A percentile compares a stretch with the other conserved stretches of the same genome.
phyloP scores from a whole-genome alignment of 2,329 filamentous ascomycete genomes.

The Rutstroemia sp. region DNA sequence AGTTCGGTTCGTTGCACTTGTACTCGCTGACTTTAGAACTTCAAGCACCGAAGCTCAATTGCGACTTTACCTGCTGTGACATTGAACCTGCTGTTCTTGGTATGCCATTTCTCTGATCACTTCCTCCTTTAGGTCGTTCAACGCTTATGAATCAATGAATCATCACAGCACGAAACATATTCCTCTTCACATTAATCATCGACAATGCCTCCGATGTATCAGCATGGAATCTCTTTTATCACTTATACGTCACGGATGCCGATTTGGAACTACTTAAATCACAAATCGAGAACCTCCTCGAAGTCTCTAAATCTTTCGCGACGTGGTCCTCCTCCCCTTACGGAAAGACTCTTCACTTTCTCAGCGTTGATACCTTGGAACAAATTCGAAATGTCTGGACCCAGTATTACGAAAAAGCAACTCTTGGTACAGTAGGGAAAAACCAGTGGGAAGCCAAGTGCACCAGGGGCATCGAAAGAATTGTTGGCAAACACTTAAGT shows the following conservation, averaged over 20 bases:
- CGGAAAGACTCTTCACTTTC: not conserved
- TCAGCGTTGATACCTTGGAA: constrained; percentile 1
- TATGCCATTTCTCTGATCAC: not conserved
- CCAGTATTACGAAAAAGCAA: not conserved
- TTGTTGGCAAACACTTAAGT: not conserved
- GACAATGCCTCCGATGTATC: not conserved
- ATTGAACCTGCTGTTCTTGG: not conserved
- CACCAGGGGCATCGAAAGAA: not conserved
- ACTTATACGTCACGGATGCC: constrained; percentile 3
- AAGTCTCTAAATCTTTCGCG: not conserved
- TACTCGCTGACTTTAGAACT: not conserved
- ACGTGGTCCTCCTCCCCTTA: constrained; percentile 5
- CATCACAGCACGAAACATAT: constrained; percentile 8
- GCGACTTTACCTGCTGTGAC: constrained; percentile 1
- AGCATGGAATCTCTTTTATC: constrained; percentile 10
- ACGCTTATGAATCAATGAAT: not conserved
- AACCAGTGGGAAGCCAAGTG: not conserved
- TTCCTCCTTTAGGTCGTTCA: not conserved
- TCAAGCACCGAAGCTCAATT: not conserved
- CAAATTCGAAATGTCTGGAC: constrained; percentile 6
- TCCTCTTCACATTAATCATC: constrained; percentile 4
- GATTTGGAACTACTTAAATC: not conserved
- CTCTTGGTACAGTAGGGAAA: not conserved
- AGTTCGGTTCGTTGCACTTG: no score
- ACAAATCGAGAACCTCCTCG: constrained; percentile 2